Conservation (phyloP, 257 asterid species). For the Ilex aquifolium region DNA sequence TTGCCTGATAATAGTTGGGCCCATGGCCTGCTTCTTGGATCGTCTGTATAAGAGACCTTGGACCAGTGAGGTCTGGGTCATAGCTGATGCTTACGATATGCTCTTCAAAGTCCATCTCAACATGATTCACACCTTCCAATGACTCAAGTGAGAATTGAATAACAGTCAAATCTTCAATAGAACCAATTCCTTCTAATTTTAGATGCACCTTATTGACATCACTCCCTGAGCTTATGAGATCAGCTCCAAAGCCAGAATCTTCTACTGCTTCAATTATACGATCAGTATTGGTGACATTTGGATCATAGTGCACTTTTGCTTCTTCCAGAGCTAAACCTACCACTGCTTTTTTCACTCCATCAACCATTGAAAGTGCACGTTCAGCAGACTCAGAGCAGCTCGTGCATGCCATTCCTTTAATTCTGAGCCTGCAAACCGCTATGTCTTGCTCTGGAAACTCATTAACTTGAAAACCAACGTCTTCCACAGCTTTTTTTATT, state of each 20-base stretch:
- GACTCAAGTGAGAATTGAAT: conserved; percentile 53
- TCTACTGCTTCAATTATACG: conserved; percentile 61
- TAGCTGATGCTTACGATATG: conserved; percentile 51
- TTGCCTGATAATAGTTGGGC: conserved; percentile 51
- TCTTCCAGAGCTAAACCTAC: conserved; percentile 99
- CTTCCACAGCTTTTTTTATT: conserved; percentile 90
- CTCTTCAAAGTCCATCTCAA: conserved; percentile 51
- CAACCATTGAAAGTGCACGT: conserved; percentile 71
- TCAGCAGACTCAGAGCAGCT: conserved; percentile 97
- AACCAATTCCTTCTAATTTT: conserved; percentile 60
- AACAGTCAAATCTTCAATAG: conserved; percentile 45
- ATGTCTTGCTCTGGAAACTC: conserved; percentile 91
- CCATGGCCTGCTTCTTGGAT: conserved; percentile 61
- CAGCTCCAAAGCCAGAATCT: conserved; percentile 94
- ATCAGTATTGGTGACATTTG: conserved; percentile 56
- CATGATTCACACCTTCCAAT: conserved; percentile 76
- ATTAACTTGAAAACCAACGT: conserved; percentile 80
- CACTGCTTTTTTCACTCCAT: conserved; percentile 88
- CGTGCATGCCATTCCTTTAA: conserved; percentile 98
- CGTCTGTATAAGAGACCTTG: conserved; percentile 77
- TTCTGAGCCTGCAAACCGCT: conserved; percentile 74
- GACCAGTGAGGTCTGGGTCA: conserved; percentile 82
- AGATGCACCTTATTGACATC: conserved; percentile 70
- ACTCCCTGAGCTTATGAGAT: conserved; percentile 70
- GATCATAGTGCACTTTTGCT: conserved; percentile 94